Evolutionary conservation across 176 grass and related monocot species (phyloP).

Genomic region (Carex cristatella): DNA sequence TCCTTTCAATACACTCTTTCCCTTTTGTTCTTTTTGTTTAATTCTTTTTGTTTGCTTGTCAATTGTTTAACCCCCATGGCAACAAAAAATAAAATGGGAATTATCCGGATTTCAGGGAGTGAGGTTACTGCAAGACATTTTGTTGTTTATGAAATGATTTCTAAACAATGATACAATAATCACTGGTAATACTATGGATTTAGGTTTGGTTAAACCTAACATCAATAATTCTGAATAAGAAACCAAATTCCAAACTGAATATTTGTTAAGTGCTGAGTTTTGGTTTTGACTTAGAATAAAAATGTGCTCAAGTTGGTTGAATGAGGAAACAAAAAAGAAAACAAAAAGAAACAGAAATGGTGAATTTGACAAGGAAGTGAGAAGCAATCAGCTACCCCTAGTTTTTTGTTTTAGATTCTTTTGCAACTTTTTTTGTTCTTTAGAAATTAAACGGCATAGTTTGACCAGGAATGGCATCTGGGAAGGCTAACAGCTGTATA

Average conservation of each 20-base stretch:
- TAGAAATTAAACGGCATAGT: not conserved
- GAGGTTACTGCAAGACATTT: not conserved
- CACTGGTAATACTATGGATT: not conserved
- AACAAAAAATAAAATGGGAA: not conserved
- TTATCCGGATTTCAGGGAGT: not conserved
- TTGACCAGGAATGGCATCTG: slow-evolving; percentile 7
- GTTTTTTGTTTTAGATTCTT: not conserved
- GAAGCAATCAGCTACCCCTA: not conserved
- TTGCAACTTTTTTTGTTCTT: not conserved
- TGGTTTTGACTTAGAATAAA: not conserved
- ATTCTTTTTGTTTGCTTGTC: not conserved
- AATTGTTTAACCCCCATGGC: not conserved
- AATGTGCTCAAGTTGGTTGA: not conserved
- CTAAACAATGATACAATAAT: not conserved
- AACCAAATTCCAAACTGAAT: not conserved
- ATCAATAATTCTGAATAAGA: not conserved
- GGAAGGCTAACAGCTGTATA: not conserved
- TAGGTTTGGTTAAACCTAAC: not conserved
- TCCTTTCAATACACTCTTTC: not conserved
- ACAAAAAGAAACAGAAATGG: not conserved
- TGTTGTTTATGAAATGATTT: slow-evolving; percentile 1
- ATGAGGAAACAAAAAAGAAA: not conserved
- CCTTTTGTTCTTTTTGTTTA: not conserved
- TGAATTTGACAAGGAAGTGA: not conserved
- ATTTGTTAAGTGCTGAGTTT: not conserved